These are phyloP conservation scores for Casuarina glauca DNA, from an alignment of 306 rosid genomes.

Conservation along the genomic window DNA sequence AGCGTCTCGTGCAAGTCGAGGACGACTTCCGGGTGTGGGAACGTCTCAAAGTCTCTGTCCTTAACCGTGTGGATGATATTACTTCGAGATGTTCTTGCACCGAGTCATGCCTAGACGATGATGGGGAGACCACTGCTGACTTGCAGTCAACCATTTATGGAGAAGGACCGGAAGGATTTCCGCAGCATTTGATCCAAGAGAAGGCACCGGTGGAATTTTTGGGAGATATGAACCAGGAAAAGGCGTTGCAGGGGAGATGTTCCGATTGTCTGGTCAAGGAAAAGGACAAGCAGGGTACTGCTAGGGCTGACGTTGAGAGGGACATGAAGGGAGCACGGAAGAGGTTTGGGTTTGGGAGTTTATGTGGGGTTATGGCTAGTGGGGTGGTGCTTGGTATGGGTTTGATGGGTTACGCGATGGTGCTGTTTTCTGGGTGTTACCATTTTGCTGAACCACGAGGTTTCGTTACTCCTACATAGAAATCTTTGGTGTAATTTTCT, in stretches of 20 bases:
- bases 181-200: neutral
- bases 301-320: neutral
- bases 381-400: constrained; percentile 51
- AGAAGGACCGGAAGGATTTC: constrained; percentile 13
- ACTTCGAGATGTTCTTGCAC: constrained; percentile 47
- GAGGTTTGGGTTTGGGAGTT: constrained; percentile 18
- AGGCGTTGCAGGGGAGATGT: neutral
- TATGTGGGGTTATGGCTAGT: constrained; percentile 36
- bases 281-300: neutral
- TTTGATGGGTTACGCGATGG: constrained; percentile 38
- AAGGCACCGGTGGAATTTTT: constrained; percentile 19
- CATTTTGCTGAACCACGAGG: constrained; percentile 11
- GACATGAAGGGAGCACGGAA: constrained; percentile 11
- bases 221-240: constrained; percentile 17
- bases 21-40: constrained; percentile 23
- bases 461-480: constrained; percentile 46
- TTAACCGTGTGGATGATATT: constrained; percentile 13
- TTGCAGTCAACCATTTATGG: constrained; percentile 14
- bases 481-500: neutral
- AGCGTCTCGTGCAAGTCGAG: constrained; percentile 25
- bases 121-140: constrained; percentile 23
- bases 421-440: constrained; percentile 36
- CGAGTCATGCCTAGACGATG: constrained; percentile 43
- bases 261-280: neutral
- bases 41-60: neutral